Evolutionary conservation across 2,329 filamentous ascomycete species (phyloP).

Genomic region (Exophiala alcalophila): DNA sequence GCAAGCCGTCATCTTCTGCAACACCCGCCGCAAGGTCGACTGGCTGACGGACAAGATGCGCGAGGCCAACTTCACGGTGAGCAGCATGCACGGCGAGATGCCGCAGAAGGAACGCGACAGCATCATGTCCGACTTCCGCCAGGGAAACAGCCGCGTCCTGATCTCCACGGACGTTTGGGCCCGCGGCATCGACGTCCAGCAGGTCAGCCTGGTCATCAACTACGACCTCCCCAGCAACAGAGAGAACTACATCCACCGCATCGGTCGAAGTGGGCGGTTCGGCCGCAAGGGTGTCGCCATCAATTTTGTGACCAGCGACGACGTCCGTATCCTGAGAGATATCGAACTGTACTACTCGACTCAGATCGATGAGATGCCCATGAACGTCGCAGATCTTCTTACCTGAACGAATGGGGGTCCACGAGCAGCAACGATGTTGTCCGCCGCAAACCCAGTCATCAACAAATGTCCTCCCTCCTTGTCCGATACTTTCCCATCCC

Average conservation of each 20-base stretch:
- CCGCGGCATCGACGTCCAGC: constrained; percentile 96
- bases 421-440: too few species aligned
- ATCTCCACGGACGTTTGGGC: constrained; percentile 99
- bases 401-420: constrained; percentile 20
- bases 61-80: constrained; percentile 97
- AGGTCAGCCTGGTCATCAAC: constrained; percentile 97
- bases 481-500: too few species aligned
- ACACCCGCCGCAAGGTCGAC: constrained; percentile 97
- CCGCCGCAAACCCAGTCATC: background rate
- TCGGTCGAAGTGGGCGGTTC: constrained; percentile 91
- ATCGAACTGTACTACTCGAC: constrained; percentile 97
- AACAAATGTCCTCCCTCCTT: background rate
- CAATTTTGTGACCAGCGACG: constrained; percentile 98
- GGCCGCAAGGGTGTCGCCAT: constrained; percentile 98
- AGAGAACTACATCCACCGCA: constrained; percentile 99
- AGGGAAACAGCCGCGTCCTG: constrained; percentile 90
- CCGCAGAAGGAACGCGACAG: constrained; percentile 96
- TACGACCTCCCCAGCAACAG: constrained; percentile 97
- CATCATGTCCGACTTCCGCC: constrained; percentile 98
- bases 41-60: constrained; percentile 99
- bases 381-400: constrained; percentile 74
- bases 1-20: constrained; percentile 99
- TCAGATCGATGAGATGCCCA: constrained; percentile 98
- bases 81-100: constrained; percentile 99
- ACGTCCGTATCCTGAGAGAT: constrained; percentile 93